These are phyloP conservation scores for Komagataea norvegica DNA, from an alignment of 1,139 yeast genomes.

Conservation along the genomic window DNA sequence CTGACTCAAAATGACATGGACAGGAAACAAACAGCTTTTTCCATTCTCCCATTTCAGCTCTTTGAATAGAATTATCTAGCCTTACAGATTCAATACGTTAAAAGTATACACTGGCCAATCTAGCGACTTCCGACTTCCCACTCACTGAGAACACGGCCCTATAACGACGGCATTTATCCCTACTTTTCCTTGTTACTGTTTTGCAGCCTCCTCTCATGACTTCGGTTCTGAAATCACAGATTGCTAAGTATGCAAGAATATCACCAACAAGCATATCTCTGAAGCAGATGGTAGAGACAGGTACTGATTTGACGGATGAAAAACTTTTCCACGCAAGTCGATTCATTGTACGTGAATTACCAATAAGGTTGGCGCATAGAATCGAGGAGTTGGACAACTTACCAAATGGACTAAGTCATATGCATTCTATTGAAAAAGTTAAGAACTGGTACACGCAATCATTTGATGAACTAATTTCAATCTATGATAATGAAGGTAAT, in stretches of 20 bases:
- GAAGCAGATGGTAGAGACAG: conserved; percentile 91
- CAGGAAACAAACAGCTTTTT: too few species aligned
- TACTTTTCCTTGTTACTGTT: not conserved
- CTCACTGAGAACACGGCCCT: too few species aligned
- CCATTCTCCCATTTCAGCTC: too few species aligned
- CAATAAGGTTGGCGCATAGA: conserved; percentile 79
- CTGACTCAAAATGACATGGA: too few species aligned
- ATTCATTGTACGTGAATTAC: conserved; percentile 82
- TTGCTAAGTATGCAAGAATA: conserved; percentile 57
- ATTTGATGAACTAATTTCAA: conserved; percentile 66
- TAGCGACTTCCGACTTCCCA: too few species aligned
- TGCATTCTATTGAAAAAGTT: conserved; percentile 74
- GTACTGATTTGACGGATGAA: conserved; percentile 73
- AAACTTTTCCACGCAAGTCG: conserved; percentile 79
- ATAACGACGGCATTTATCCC: too few species aligned
- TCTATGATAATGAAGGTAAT: conserved; percentile 25
- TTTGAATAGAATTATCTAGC: too few species aligned
- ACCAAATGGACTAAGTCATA: conserved; percentile 67
- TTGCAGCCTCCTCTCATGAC: not conserved
- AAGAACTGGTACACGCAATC: conserved; percentile 90
- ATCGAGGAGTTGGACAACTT: conserved; percentile 80
- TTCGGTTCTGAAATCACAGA: conserved; percentile 26
- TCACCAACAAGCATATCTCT: conserved; percentile 84
- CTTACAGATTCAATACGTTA: too few species aligned
- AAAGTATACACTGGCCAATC: not conserved